phyloP scores from a whole-genome alignment of 176 grass and related monocot genomes.

The Carex myosuroides region DNA sequence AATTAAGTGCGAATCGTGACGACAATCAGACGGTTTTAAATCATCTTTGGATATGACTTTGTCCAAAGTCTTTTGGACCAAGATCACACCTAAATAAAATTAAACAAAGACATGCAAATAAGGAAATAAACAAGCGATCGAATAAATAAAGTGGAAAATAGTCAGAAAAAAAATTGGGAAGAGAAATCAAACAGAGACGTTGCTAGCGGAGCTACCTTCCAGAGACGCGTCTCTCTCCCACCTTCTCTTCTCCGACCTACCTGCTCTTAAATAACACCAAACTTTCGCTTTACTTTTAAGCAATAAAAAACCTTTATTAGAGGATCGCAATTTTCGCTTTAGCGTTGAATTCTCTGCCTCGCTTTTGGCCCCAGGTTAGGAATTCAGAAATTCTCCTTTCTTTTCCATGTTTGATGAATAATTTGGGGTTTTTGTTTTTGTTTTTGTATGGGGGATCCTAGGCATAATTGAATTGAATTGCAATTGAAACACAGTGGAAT shows the following conservation, averaged over 20 bases:
- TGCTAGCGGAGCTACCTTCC: slow-evolving; percentile 16
- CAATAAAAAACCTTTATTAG: slow-evolving; percentile 1
- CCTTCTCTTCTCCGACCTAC: slow-evolving; percentile 25
- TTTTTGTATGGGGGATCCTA: not conserved
- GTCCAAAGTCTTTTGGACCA: no score
- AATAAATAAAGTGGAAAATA: not conserved
- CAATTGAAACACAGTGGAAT: not conserved
- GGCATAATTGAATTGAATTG: not conserved
- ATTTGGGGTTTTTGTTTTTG: not conserved
- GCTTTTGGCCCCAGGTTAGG: not conserved
- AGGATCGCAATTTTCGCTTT: not conserved
- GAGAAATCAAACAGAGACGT: not conserved
- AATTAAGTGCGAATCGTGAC: no score
- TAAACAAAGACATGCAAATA: not conserved
- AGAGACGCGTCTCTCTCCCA: slow-evolving; percentile 1
- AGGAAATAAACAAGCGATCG: not conserved
- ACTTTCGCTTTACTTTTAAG: slow-evolving; percentile 19
- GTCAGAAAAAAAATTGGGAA: not conserved
- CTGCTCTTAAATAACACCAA: slow-evolving; percentile 10
- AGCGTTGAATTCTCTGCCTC: not conserved
- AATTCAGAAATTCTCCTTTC: not conserved
- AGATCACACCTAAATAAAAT: not conserved
- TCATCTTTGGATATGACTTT: no score
- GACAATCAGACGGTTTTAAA: no score
- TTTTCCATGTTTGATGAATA: not conserved